Percentiles rank a stretch among this genome's conserved stretches.
These are phyloP conservation scores for Dimocarpus longan DNA, from an alignment of 345 rosid genomes.

Conservation along the genomic window DNA sequence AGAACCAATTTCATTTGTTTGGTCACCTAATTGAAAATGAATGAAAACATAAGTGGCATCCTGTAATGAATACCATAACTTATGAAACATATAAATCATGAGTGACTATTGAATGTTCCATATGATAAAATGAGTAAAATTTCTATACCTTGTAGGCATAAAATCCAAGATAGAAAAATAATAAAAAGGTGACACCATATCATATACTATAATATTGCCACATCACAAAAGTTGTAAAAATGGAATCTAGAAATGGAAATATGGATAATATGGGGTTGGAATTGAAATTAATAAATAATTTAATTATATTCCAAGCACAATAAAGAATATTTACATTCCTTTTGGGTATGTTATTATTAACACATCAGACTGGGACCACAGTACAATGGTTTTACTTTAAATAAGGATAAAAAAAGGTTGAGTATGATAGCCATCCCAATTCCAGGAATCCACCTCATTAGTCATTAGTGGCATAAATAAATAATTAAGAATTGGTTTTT, in stretches of 20 bases:
- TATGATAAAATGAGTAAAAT: too few species aligned
- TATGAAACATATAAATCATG: too few species aligned
- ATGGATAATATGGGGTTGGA: neutral
- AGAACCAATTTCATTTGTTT: too few species aligned
- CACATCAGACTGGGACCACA: neutral
- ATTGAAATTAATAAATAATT: neutral
- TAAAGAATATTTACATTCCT: neutral
- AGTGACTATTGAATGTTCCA: neutral
- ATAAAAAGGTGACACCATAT: too few species aligned
- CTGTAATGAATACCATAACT: too few species aligned
- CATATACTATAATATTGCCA: neutral
- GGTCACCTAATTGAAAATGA: too few species aligned
- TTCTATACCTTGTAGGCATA: too few species aligned
- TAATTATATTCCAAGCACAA: neutral
- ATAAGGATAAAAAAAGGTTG: neutral
- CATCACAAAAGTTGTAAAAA: neutral
- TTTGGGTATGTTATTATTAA: neutral
- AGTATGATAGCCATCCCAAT: conserved; percentile 2
- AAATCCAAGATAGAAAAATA: too few species aligned
- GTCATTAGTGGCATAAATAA: neutral
- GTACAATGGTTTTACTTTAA: neutral
- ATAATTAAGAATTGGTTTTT: neutral
- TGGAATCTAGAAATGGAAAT: neutral
- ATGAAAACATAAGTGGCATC: neutral
- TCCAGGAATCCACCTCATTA: conserved; percentile 6